These are phyloP conservation scores for Thalassiosira profunda DNA, from an alignment of 108 stramenopile genomes.

Conservation along the genomic window DNA sequence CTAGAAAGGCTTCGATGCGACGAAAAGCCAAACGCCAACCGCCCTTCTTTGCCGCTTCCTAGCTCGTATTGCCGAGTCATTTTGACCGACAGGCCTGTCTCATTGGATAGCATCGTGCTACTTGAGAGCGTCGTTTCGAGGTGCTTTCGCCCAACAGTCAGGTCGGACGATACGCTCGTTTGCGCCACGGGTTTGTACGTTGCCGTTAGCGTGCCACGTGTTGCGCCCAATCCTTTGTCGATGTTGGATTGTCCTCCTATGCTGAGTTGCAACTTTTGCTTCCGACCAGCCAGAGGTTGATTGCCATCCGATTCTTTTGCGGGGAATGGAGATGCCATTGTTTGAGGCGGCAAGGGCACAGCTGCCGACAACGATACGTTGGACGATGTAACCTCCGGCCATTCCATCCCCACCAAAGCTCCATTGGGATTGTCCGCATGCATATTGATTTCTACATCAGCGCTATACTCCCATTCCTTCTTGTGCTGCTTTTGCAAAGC, in stretches of 20 bases:
- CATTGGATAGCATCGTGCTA: slow-evolving; percentile 5
- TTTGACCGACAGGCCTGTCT: slow-evolving; percentile 29
- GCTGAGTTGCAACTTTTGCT: slow-evolving; percentile 28
- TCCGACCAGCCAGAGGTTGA: background rate
- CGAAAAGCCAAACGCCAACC: slow-evolving; percentile 23
- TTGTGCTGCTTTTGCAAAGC: background rate
- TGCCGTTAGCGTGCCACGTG: slow-evolving; percentile 17
- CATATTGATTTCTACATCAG: slow-evolving; percentile 21
- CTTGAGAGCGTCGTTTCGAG: slow-evolving; percentile 33
- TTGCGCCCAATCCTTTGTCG: slow-evolving; percentile 30
- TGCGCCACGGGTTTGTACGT: slow-evolving; percentile 32
- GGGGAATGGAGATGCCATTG: background rate
- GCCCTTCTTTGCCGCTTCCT: slow-evolving; percentile 7
- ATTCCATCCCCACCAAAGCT: background rate
- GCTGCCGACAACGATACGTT: slow-evolving; percentile 19
- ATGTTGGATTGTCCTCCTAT: slow-evolving; percentile 35
- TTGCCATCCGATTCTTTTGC: background rate
- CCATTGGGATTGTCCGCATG: slow-evolving; percentile 2
- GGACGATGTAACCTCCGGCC: slow-evolving; percentile 27
- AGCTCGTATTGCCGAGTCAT: slow-evolving; percentile 10
- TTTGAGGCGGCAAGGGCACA: slow-evolving; percentile 5
- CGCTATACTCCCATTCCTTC: slow-evolving; percentile 21
- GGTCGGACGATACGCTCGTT: slow-evolving; percentile 33
- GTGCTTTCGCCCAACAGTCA: slow-evolving; percentile 28
- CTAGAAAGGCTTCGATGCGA: slow-evolving; percentile 15